Evolutionary conservation across 176 grass and related monocot species (phyloP).

Genomic region (Pontederia crassipes): DNA sequence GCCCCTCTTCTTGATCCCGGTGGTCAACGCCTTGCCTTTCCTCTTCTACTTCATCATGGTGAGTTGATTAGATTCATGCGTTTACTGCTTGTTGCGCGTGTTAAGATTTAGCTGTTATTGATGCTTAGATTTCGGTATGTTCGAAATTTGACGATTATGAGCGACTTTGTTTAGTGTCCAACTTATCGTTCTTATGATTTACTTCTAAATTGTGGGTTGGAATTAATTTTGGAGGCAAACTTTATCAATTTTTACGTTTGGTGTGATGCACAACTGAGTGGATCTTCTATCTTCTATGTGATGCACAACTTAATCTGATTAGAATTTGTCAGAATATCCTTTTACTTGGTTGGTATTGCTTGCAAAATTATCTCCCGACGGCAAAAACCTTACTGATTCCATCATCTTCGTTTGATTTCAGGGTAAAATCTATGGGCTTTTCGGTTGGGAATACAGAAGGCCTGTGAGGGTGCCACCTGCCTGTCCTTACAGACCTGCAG

Average conservation of each 20-base stretch:
- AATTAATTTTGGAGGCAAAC: too few relatives aligned
- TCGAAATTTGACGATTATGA: background rate
- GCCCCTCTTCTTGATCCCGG: constrained; percentile 83
- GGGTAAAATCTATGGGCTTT: constrained; percentile 69
- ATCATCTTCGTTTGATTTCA: constrained; percentile 21
- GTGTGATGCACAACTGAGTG: background rate
- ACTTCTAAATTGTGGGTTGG: too few relatives aligned
- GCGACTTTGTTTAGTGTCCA: background rate
- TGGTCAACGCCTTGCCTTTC: constrained; percentile 92
- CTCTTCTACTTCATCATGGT: constrained; percentile 78
- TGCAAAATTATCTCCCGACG: background rate
- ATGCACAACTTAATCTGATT: background rate
- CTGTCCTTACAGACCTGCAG: constrained; percentile 74
- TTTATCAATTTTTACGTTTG: background rate
- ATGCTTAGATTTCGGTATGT: background rate
- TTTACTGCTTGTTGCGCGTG: background rate
- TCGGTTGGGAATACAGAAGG: constrained; percentile 94
- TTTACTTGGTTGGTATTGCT: background rate
- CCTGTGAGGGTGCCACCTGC: constrained; percentile 66
- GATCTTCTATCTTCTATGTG: background rate
- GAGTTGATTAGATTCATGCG: constrained; percentile 2
- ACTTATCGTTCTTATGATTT: too few relatives aligned
- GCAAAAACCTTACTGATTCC: background rate
- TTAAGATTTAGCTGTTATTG: background rate
- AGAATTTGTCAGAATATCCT: background rate